phyloP scores from a whole-genome alignment of 768 basidiomycete species.

The Scleroderma citrinum region DNA sequence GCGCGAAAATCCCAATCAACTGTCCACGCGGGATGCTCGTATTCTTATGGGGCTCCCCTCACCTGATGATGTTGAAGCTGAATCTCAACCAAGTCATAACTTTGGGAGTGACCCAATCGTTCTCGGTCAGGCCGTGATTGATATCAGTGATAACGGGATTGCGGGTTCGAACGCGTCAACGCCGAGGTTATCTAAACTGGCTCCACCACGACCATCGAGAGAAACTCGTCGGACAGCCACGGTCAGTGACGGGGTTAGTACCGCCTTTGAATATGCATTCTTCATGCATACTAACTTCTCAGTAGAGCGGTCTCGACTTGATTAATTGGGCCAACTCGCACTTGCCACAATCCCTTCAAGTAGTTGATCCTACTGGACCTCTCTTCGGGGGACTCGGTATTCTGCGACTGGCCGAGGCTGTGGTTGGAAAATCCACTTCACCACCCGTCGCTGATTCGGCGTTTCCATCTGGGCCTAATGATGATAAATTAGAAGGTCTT shows the following conservation, averaged over 20 bases:
- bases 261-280: conserved; percentile 1
- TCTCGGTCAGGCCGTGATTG: conserved; percentile 34
- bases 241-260: conserved; percentile 19
- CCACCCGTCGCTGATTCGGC: conserved; percentile 75
- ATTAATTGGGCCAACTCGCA: conserved; percentile 88
- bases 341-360: conserved; percentile 58
- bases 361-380: conserved; percentile 38
- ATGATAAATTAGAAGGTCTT: conserved; percentile 82
- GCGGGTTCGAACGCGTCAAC: conserved; percentile 13
- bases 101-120: conserved; percentile 52
- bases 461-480: conserved; percentile 60
- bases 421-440: conserved; percentile 57
- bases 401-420: conserved; percentile 78
- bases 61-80: conserved; percentile 17
- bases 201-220: conserved; percentile 65
- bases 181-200: conserved; percentile 12
- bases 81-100: conserved; percentile 38
- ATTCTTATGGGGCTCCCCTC: conserved; percentile 60
- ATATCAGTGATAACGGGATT: conserved; percentile 15
- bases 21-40: conserved; percentile 74
- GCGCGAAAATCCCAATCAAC: conserved; percentile 77
- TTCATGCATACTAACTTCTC: conserved; percentile 3
- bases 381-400: conserved; percentile 70
- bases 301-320: conserved; percentile 38
- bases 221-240: conserved; percentile 46